Conservation (phyloP, 192 early-diverging fungal genomes). For the Dissophora ornata region DNA sequence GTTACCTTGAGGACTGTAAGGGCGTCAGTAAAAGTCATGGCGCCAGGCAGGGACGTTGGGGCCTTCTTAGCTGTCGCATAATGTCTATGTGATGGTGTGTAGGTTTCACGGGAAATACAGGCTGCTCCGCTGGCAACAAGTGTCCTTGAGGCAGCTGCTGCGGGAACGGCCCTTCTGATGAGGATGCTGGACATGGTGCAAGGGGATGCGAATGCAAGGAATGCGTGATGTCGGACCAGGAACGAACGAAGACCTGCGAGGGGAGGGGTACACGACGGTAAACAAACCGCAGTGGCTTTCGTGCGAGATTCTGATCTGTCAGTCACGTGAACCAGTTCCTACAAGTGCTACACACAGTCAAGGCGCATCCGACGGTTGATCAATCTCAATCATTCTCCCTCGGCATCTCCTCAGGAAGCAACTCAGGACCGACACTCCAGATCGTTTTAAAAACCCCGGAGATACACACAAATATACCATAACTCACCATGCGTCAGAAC, state of each 20-base stretch:
- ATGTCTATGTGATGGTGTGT: slow-evolving; percentile 20
- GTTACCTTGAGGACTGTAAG: slow-evolving; percentile 55
- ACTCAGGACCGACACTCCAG: too few species aligned
- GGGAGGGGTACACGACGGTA: background rate
- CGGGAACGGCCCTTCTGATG: slow-evolving; percentile 10
- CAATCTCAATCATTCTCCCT: too few species aligned
- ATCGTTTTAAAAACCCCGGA: too few species aligned
- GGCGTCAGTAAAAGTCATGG: slow-evolving; percentile 54
- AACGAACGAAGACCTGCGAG: background rate
- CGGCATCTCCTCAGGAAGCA: too few species aligned
- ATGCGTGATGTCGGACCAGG: slow-evolving; percentile 8
- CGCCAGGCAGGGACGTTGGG: slow-evolving; percentile 22
- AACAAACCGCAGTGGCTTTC: slow-evolving; percentile 21
- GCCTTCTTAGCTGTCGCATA: slow-evolving; percentile 48
- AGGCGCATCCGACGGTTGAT: background rate
- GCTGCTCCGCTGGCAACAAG: slow-evolving; percentile 16
- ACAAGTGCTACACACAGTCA: too few species aligned
- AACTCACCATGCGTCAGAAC: slow-evolving; percentile 73
- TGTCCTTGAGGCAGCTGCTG: slow-evolving; percentile 19
- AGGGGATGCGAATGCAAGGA: background rate
- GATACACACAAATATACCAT: background rate
- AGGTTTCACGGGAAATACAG: slow-evolving; percentile 15
- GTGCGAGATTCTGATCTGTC: too few species aligned
- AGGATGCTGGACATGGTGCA: slow-evolving; percentile 25
- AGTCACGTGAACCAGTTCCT: too few species aligned